Evolutionary conservation across 1,284 basidiomycete species (phyloP).

Genomic region (Ceratorhiza oryzae-sativae): DNA sequence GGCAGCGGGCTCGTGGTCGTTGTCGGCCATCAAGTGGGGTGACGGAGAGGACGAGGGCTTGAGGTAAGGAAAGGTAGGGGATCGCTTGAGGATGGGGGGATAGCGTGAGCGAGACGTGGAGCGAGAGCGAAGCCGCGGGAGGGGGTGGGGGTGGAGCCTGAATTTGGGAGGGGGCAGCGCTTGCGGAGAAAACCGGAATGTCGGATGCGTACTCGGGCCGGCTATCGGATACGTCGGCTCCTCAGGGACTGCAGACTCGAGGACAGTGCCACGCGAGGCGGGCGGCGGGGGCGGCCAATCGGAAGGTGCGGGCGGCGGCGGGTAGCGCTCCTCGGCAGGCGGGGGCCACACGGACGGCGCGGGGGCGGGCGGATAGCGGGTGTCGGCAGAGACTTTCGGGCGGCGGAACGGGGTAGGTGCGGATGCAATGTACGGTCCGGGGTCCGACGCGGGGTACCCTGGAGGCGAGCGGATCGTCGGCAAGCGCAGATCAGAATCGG

Average conservation of each 20-base stretch:
- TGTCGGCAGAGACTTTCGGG: constrained; percentile 6
- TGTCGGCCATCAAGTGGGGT: constrained; percentile 23
- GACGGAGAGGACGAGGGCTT: constrained; percentile 24
- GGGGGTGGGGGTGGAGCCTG: constrained; percentile 37
- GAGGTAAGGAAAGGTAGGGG: constrained; percentile 27
- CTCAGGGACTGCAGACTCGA: constrained; percentile 21
- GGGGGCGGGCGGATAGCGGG: constrained; percentile 17
- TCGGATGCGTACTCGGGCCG: constrained; percentile 33
- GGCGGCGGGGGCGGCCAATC: constrained; percentile 29
- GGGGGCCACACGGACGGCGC: constrained; percentile 30
- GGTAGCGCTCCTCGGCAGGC: not conserved
- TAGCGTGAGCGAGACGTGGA: constrained; percentile 34
- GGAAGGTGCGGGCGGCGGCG: constrained; percentile 16
- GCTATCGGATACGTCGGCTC: constrained; percentile 34
- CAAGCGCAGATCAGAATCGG: constrained; percentile 25
- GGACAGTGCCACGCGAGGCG: constrained; percentile 18
- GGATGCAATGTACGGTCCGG: constrained; percentile 32
- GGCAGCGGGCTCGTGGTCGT: constrained; percentile 15
- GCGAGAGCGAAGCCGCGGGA: constrained; percentile 34
- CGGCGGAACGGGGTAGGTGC: not conserved
- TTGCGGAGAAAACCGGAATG: constrained; percentile 35
- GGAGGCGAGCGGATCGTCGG: constrained; percentile 4
- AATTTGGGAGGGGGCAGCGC: constrained; percentile 27
- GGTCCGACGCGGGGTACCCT: constrained; percentile 25
- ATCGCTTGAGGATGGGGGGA: constrained; percentile 18